Conservation (phyloP, 805 yeast genomes). For the Metschnikowia drakensbergensis region DNA sequence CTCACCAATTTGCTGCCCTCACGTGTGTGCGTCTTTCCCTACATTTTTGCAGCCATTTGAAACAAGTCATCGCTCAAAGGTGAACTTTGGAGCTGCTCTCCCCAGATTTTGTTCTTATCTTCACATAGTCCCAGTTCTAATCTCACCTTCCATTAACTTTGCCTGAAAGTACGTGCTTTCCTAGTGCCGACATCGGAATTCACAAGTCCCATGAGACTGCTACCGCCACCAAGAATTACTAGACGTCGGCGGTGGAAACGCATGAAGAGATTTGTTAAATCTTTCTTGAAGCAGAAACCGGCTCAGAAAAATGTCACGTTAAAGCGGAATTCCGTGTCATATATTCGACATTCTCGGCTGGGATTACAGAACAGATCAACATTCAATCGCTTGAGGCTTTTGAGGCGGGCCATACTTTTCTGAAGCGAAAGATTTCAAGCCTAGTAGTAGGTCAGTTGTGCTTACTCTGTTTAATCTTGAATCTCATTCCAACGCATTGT, state of each 20-base stretch:
- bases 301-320: neutral
- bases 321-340: constrained; percentile 11
- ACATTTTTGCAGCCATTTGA: neutral
- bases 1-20: neutral
- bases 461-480: too few species aligned
- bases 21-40: too few species aligned
- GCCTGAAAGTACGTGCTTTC: neutral
- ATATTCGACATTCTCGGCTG: constrained; percentile 9
- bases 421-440: neutral
- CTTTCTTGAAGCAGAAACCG: neutral
- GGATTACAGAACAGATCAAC: constrained; percentile 7
- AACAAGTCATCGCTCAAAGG: too few species aligned
- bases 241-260: constrained; percentile 13
- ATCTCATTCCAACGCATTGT: too few species aligned
- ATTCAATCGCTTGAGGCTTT: constrained; percentile 10
- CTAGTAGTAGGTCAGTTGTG: too few species aligned
- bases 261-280: constrained; percentile 7
- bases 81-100: too few species aligned
- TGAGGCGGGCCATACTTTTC: constrained; percentile 3
- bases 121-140: too few species aligned
- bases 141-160: neutral
- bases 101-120: too few species aligned
- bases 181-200: neutral
- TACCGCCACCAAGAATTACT: constrained; percentile 19
- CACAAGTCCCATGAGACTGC: constrained; percentile 10